Conservation (phyloP, 2,329 filamentous ascomycete genomes). For the Hypoxylon sp. region DNA sequence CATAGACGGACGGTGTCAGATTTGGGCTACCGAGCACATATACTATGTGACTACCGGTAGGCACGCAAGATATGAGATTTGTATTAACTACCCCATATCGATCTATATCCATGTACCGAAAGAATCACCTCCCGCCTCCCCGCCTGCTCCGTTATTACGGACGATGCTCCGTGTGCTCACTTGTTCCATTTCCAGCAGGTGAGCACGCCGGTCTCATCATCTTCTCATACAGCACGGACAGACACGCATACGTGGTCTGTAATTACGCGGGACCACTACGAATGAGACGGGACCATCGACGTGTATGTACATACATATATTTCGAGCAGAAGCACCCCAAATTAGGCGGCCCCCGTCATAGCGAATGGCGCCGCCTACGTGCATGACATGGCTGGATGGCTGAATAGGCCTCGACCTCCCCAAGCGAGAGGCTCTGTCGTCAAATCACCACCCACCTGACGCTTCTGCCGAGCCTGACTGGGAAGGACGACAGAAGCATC, state of each 20-base stretch:
- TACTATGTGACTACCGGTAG: background rate
- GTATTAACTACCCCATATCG: background rate
- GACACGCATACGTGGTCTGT: slow-evolving; percentile 18
- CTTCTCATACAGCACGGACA: slow-evolving; percentile 4
- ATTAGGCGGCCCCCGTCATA: slow-evolving; percentile 19
- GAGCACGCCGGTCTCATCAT: slow-evolving; percentile 14
- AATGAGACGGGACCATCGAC: slow-evolving; percentile 26
- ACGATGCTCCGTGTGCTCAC: slow-evolving; percentile 19
- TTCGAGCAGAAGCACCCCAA: slow-evolving; percentile 26
- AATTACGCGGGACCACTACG: slow-evolving; percentile 22
- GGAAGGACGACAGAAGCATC: slow-evolving; percentile 31
- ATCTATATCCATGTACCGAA: background rate
- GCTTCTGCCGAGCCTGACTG: slow-evolving; percentile 33
- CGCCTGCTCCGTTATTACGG: slow-evolving; percentile 12
- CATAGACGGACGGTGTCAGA: background rate
- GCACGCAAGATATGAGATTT: background rate
- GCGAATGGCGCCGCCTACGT: slow-evolving; percentile 23
- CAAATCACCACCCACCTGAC: slow-evolving; percentile 32
- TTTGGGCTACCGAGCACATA: background rate
- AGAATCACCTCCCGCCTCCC: background rate
- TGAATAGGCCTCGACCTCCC: slow-evolving; percentile 25
- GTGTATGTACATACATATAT: slow-evolving; percentile 18
- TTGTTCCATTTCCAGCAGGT: slow-evolving; percentile 33
- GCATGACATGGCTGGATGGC: slow-evolving; percentile 20
- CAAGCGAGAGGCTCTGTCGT: slow-evolving; percentile 22